Conservation (phyloP, 1,139 yeast species). For the Pichia sp. region DNA sequence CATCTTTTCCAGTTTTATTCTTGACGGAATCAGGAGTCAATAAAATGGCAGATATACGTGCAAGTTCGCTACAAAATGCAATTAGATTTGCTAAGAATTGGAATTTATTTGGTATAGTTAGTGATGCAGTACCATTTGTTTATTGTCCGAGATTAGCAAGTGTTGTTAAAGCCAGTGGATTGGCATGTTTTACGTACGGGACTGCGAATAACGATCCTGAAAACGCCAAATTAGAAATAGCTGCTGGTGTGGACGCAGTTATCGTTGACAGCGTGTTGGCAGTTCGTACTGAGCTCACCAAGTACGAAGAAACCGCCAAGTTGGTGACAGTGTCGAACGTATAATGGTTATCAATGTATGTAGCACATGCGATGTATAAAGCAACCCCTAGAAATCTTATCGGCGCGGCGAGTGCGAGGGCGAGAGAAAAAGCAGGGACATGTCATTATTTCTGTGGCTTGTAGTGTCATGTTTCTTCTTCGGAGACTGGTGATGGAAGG, state of each 20-base stretch:
- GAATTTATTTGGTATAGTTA: conserved; percentile 88
- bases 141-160: conserved; percentile 83
- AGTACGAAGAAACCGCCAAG: conserved; percentile 24
- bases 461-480: neutral
- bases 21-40: conserved; percentile 84
- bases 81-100: conserved; percentile 86
- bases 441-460: neutral
- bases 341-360: neutral
- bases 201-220: conserved; percentile 78
- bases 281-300: conserved; percentile 73
- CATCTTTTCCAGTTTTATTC: conserved; percentile 83
- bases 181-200: conserved; percentile 94
- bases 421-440: no score
- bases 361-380: no score
- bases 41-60: conserved; percentile 82
- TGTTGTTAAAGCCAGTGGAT: conserved; percentile 82
- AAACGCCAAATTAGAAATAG: conserved; percentile 79
- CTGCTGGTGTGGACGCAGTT: conserved; percentile 95
- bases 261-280: conserved; percentile 94
- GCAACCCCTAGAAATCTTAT: no score
- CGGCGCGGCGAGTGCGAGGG: no score
- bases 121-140: conserved; percentile 80
- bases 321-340: neutral
- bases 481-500: no score
- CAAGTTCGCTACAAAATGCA: conserved; percentile 84